phyloP scores from a whole-genome alignment of 805 yeast genomes.

The Candida michaelii region DNA sequence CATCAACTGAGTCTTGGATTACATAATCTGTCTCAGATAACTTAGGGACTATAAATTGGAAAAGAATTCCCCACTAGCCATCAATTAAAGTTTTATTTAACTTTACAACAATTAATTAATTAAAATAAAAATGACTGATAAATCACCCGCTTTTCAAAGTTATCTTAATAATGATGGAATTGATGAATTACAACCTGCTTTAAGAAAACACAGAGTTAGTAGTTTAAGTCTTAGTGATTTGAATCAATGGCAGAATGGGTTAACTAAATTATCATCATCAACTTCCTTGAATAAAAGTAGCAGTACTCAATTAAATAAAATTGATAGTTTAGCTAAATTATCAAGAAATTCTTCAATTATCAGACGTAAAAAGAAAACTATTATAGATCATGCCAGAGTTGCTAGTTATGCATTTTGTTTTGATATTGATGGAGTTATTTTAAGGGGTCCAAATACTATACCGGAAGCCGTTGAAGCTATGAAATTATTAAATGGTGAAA shows the following conservation, averaged over 20 bases:
- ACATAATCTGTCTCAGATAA: constrained; percentile 7
- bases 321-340: constrained; percentile 45
- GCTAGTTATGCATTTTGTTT: constrained; percentile 88
- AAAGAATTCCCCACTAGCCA: background rate
- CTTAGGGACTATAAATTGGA: constrained; percentile 4
- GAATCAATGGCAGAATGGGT: constrained; percentile 59
- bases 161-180: constrained; percentile 73
- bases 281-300: constrained; percentile 34
- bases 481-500: constrained; percentile 70
- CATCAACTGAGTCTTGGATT: background rate
- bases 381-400: constrained; percentile 68
- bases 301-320: constrained; percentile 39
- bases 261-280: constrained; percentile 38
- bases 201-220: constrained; percentile 62
- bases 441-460: constrained; percentile 80
- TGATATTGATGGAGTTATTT: constrained; percentile 89
- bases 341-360: constrained; percentile 47
- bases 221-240: constrained; percentile 66
- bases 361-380: constrained; percentile 47
- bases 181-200: constrained; percentile 61
- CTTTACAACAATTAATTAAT: background rate
- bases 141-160: constrained; percentile 39
- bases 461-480: constrained; percentile 79
- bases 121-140: constrained; percentile 8
- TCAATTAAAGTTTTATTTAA: background rate